Percentiles rank a stretch among this genome's conserved stretches.
phyloP scores from a whole-genome alignment of 2,329 filamentous ascomycete species.

The Aspergillus pseudotamarii region DNA sequence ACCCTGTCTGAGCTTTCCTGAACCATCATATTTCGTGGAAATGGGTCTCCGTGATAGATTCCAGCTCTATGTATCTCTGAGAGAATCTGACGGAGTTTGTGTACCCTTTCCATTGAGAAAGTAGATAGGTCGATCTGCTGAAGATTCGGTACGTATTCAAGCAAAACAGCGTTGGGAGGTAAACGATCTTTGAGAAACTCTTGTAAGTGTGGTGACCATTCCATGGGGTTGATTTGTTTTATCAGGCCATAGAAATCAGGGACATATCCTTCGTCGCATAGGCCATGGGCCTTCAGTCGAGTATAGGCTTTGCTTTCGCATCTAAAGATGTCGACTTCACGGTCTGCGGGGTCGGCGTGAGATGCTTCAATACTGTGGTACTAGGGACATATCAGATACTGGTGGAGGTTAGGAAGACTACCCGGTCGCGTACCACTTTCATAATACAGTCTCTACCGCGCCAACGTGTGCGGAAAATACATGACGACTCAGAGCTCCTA shows the following conservation, averaged over 20 bases:
- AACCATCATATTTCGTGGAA: conserved; percentile 20
- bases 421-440: conserved; percentile 3
- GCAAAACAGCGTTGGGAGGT: conserved; percentile 18
- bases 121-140: conserved; percentile 13
- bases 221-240: background rate
- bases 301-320: conserved; percentile 8
- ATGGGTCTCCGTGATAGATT: conserved; percentile 20
- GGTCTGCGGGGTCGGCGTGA: background rate
- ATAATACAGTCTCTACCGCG: conserved; percentile 1
- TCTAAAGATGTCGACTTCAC: conserved; percentile 4
- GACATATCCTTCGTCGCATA: conserved; percentile 5
- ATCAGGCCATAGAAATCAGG: conserved; percentile 8
- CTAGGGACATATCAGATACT: background rate
- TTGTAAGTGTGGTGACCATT: background rate
- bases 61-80: conserved; percentile 14
- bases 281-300: conserved; percentile 2
- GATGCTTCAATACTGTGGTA: background rate
- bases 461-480: conserved; percentile 1
- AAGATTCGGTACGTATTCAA: conserved; percentile 19
- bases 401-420: background rate
- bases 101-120: conserved; percentile 10
- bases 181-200: conserved; percentile 13
- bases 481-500: background rate
- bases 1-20: conserved; percentile 11
- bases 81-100: conserved; percentile 14